A percentile compares a stretch with the other conserved stretches of the same genome.
phyloP scores from a whole-genome alignment of 129 eudicot genomes.

The Escallonia herrerae region DNA sequence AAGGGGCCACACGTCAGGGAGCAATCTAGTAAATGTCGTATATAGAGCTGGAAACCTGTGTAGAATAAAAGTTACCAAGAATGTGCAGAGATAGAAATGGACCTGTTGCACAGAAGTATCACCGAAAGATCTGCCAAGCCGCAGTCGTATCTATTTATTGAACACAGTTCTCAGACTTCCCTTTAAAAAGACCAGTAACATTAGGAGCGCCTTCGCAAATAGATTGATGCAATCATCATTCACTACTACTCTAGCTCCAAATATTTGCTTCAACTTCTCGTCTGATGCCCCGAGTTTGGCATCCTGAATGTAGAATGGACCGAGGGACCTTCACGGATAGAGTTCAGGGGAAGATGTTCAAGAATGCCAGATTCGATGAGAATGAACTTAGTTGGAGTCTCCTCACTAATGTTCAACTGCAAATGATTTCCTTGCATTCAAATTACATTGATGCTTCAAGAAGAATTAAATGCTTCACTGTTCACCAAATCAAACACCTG shows the following conservation, averaged over 20 bases:
- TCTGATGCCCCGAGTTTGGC: constrained; percentile 28
- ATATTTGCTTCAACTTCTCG: constrained; percentile 35
- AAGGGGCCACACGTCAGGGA: too few relatives aligned
- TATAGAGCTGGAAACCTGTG: not conserved
- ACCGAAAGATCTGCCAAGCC: too few relatives aligned
- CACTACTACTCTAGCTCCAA: constrained; percentile 72
- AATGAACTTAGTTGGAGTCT: constrained; percentile 54
- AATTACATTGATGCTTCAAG: constrained; percentile 58
- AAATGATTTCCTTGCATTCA: constrained; percentile 83
- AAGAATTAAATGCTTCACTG: constrained; percentile 80
- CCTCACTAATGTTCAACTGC: constrained; percentile 48
- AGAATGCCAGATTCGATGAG: constrained; percentile 91
- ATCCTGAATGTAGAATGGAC: constrained; percentile 52
- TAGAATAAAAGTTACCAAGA: not conserved
- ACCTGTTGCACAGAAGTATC: too few relatives aligned
- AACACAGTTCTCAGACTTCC: constrained; percentile 62
- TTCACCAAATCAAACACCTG: constrained; percentile 89
- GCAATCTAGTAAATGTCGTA: too few relatives aligned
- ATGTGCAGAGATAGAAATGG: constrained; percentile 2
- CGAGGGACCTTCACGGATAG: constrained; percentile 70
- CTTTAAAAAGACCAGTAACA: constrained; percentile 72
- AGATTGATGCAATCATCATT: constrained; percentile 80
- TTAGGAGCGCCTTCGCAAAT: constrained; percentile 90
- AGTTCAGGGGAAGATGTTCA: constrained; percentile 82
- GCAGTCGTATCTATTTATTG: too few relatives aligned